These are phyloP conservation scores for Sequoia sempervirens DNA, from an alignment of 75 land plant genomes.

Conservation along the genomic window DNA sequence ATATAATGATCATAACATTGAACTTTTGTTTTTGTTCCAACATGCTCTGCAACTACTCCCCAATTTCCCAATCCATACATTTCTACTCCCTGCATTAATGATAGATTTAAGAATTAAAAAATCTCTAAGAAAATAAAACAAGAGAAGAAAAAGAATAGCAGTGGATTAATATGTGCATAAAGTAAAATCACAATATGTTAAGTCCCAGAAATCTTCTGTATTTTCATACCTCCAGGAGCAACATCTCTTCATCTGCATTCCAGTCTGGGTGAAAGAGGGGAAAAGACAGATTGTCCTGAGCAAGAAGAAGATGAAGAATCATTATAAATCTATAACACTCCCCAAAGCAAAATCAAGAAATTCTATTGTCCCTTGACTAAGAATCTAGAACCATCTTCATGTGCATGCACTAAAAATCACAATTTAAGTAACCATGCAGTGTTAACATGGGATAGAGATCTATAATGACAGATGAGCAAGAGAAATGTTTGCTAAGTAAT, in stretches of 20 bases:
- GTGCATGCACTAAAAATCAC: no score
- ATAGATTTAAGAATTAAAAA: neutral
- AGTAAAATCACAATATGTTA: neutral
- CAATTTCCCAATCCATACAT: slow-evolving; percentile 95
- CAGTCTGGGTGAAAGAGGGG: slow-evolving; percentile 92
- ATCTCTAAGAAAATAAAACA: neutral
- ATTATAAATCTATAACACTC: neutral
- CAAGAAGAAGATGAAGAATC: neutral
- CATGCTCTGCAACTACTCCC: slow-evolving; percentile 98
- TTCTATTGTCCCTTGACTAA: neutral
- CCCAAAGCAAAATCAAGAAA: neutral
- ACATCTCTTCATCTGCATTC: slow-evolving; percentile 96
- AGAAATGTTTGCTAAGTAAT: neutral
- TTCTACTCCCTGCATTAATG: slow-evolving; percentile 67
- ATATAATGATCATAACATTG: slow-evolving; percentile 81
- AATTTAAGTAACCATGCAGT: neutral
- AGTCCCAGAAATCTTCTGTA: neutral
- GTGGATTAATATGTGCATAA: neutral
- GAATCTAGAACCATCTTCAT: neutral
- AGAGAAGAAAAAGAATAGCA: neutral
- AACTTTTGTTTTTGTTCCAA: slow-evolving; percentile 77
- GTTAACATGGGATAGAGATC: neutral
- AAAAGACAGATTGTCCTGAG: slow-evolving; percentile 84
- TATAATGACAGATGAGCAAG: neutral
- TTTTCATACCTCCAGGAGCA: slow-evolving; percentile 80